Evolutionary conservation across 306 rosid genomes (phyloP).

Genomic region (Cucurbita argyrosperma): DNA sequence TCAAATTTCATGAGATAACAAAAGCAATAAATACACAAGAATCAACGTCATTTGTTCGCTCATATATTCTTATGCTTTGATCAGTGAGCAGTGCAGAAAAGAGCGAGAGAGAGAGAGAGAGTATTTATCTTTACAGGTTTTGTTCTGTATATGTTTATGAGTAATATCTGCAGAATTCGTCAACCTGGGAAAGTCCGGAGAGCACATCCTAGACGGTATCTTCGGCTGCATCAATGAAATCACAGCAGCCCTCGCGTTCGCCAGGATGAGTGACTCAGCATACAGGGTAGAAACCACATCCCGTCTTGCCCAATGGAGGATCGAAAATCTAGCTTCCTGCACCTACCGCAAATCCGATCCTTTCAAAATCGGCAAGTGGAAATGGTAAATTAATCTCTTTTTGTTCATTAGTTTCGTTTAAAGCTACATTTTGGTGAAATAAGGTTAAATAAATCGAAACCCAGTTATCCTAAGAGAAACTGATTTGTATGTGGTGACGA

Average conservation of each 20-base stretch:
- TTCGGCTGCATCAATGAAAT: conserved; percentile 96
- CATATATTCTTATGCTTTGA: neutral
- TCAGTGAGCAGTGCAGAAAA: neutral
- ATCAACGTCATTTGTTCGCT: neutral
- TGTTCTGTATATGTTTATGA: conserved; percentile 21
- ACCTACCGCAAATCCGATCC: conserved; percentile 96
- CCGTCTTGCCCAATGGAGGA: conserved; percentile 97
- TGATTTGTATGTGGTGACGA: neutral
- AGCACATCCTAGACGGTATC: conserved; percentile 55
- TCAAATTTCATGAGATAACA: neutral
- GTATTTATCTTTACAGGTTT: neutral
- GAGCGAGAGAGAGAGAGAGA: neutral
- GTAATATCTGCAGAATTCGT: conserved; percentile 18
- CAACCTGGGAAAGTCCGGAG: conserved; percentile 98
- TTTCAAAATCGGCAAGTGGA: conserved; percentile 93
- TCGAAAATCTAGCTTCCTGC: conserved; percentile 84
- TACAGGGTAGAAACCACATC: conserved; percentile 81
- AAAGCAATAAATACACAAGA: conserved; percentile 1
- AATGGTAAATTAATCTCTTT: conserved; percentile 34
- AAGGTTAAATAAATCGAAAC: neutral
- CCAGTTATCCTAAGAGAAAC: neutral
- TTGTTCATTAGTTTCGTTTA: too few species aligned
- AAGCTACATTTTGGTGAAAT: neutral
- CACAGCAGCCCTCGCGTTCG: conserved; percentile 58
- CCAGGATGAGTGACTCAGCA: conserved; percentile 91